Percentiles rank a stretch among this genome's conserved stretches.
phyloP scores from a whole-genome alignment of 108 stramenopile species.

The Mediolabrus comicus region DNA sequence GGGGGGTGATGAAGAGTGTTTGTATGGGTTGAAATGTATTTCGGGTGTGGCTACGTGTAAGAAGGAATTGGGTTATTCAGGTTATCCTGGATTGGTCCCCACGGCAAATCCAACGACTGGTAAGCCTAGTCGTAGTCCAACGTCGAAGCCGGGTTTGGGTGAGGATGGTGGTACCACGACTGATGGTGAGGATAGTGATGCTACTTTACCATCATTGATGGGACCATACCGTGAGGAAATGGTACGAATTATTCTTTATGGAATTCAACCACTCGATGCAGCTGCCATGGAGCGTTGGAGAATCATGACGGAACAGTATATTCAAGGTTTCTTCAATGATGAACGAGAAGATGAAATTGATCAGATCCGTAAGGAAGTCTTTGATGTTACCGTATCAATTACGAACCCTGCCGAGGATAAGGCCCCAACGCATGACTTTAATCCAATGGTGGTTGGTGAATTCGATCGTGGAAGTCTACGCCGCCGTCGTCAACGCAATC shows the following conservation, averaged over 20 bases:
- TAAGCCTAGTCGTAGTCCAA: neutral
- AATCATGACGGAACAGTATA: conserved; percentile 17
- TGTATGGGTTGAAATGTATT: conserved; percentile 34
- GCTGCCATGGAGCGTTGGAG: conserved; percentile 28
- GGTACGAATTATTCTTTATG: conserved; percentile 47
- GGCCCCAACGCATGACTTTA: conserved; percentile 31
- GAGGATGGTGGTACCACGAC: neutral
- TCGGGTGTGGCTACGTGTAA: conserved; percentile 37
- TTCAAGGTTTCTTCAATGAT: conserved; percentile 43
- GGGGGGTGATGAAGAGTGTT: conserved; percentile 32
- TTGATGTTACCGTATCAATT: conserved; percentile 27
- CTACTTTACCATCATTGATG: conserved; percentile 13
- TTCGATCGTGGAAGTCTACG: conserved; percentile 15
- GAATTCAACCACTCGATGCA: conserved; percentile 11
- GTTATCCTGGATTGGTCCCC: neutral
- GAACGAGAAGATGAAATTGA: conserved; percentile 3
- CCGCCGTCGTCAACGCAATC: neutral
- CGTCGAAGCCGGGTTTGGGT: neutral
- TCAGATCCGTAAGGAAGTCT: conserved; percentile 12
- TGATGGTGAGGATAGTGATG: neutral
- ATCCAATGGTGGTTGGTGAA: conserved; percentile 16
- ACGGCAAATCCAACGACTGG: neutral
- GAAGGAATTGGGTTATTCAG: conserved; percentile 20
- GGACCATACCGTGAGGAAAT: conserved; percentile 34
- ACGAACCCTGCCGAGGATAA: conserved; percentile 2